Conservation (phyloP, 345 rosid genomes). For the Erucastrum elatum region DNA sequence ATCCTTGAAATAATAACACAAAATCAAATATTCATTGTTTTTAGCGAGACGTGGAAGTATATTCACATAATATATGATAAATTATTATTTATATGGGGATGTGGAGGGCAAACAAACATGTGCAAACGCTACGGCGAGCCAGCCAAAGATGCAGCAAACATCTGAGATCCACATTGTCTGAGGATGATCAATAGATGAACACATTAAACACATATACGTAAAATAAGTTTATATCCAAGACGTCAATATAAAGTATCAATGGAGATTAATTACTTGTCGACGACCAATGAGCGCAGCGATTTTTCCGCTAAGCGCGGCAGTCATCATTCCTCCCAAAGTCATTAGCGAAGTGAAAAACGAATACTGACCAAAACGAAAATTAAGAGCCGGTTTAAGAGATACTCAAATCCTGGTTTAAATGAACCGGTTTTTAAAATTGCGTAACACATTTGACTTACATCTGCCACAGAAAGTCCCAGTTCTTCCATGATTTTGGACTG, state of each 20-base stretch:
- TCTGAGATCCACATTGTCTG: constrained; percentile 50
- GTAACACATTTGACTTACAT: constrained; percentile 40
- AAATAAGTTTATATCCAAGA: neutral
- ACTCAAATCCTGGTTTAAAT: neutral
- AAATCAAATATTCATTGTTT: neutral
- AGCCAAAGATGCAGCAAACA: constrained; percentile 39
- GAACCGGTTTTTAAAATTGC: constrained; percentile 3
- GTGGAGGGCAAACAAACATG: constrained; percentile 36
- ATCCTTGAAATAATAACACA: constrained; percentile 22
- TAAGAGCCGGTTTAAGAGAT: neutral
- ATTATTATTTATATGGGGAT: neutral
- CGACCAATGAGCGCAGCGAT: constrained; percentile 39
- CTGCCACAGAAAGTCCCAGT: constrained; percentile 61
- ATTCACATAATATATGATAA: neutral
- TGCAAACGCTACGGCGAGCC: constrained; percentile 46
- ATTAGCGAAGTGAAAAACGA: constrained; percentile 39
- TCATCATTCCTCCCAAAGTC: constrained; percentile 42
- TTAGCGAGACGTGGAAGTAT: neutral
- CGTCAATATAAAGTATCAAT: neutral
- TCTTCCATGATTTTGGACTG: constrained; percentile 61
- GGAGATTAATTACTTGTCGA: constrained; percentile 24
- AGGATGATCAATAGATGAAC: neutral
- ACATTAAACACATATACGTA: neutral
- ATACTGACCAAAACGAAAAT: constrained; percentile 21
- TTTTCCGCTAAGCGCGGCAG: constrained; percentile 39